Evolutionary conservation across 2,329 filamentous ascomycete genomes (phyloP), one percentile per base, ranked within the genome.

Genomic region (Verticillium longisporum): DNA sequence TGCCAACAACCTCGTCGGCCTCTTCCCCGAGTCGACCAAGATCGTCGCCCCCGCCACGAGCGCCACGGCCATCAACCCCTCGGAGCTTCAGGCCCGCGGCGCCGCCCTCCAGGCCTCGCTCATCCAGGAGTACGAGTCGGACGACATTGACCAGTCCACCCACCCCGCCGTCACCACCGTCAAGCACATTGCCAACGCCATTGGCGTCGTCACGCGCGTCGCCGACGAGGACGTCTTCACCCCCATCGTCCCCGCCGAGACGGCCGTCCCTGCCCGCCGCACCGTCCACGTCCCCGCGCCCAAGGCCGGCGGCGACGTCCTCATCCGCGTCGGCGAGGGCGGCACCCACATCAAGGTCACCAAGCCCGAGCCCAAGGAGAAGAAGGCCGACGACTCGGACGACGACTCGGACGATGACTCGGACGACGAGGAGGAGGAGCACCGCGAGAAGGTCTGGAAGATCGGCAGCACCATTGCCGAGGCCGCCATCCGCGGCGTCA

Each of bases 91-190:
- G 69, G 90, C 91, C 65, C 88, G 95, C 66, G 95, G 95, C 72
- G 95, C 95, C 63, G 94, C 95, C 36, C 92, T 99, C 69, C 95
- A 99, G 79, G 95, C 95, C 41, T 96, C 89, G 63, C 81, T 99
- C 65, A 92, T 99, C 74, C 88, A 93, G 75, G 94, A 97, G 76
- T 99, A 96, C 76, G 95, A 99, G 70, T 83, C 87, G 68, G 88
- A 92, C 67, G 94, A 98, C 73, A 96, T 99, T 68, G 91, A 96
- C 74, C 93, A 97, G 82, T 96, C 91, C 65, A 96, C 92, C 56
- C 94, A 99, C 81, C 89, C 95, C 59, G 91, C 92, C 72, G 92
- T 99, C 66, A 97, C 94, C 37, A 94, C 93, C n/a, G 92, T 96
- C 59, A 92, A 92, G 69, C 95, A 99, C 80, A 88, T 96, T 65